Evolutionary conservation across 2,329 filamentous ascomycete species (phyloP), one percentile per base, ranked within the genome.

Genomic region (Exophiala aquamarina): DNA sequence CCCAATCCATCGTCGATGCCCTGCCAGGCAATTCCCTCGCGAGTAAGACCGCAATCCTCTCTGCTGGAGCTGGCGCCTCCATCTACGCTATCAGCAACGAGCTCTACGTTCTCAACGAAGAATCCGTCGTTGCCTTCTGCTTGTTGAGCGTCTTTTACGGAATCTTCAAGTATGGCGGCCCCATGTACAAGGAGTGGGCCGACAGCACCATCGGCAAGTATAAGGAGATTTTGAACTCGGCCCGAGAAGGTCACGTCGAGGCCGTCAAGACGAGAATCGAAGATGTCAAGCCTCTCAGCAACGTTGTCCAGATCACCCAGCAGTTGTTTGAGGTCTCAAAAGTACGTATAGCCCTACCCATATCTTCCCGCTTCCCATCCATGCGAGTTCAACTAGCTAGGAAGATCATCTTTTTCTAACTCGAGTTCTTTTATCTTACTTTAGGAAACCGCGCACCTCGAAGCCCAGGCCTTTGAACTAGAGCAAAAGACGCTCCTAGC

Each of bases 81-180:
- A 82, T 95, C 71, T 95, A 93, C 69, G 93, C 90, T 66, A 90
- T 98, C 76, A 94, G 88, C 84, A 98, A 95, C 77, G 93, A 98
- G 83, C 90, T 97, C 79, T 97, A 96, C 76, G 90, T 98, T 70
- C 81, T 98, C 75, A 98, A 98, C 78, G 93, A 98, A 81, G 93
- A 98, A 80, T 87, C 91, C 57, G 87, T 98, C 68, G 88, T 95
- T 67, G 88, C 89, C 60, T 82, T 98, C 76, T 93, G 87, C 72
- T 80, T 98, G 65, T 78, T 97, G 68, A 89, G 86, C 69, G 88
- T 97, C 68, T 98, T 95, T 86, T 86, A 79, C 66, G 89, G 84
- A 55, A 81, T 95, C 64, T 92, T 89, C 77, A 93, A 94, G 75
- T 96, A 89, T 70, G 90, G 88, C 66, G 93, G 92, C 46, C 93